Conservation (phyloP, 352 stramenopile species). For the Phytophthora meadii region DNA sequence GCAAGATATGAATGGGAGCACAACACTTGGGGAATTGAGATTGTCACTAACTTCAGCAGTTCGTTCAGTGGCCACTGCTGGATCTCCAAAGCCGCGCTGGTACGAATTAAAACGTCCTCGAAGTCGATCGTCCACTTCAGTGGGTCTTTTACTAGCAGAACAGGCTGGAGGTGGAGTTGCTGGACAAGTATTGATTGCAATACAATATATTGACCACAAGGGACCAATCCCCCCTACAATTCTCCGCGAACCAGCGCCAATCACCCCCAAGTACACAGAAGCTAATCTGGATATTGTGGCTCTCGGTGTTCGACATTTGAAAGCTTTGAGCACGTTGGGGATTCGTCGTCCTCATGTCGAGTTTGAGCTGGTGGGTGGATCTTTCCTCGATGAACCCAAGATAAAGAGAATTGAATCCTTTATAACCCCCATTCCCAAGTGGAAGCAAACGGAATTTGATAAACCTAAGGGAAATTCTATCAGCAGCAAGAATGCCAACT, state of each 20-base stretch:
- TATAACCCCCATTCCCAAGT: too few species aligned
- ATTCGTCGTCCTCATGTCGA: slow-evolving; percentile 70
- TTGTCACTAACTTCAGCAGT: slow-evolving; percentile 54
- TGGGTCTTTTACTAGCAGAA: slow-evolving; percentile 32
- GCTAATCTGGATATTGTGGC: slow-evolving; percentile 72
- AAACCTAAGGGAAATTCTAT: too few species aligned
- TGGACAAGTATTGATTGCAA: slow-evolving; percentile 63
- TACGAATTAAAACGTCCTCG: slow-evolving; percentile 39
- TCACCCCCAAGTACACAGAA: slow-evolving; percentile 60
- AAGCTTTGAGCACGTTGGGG: slow-evolving; percentile 58
- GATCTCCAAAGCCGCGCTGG: slow-evolving; percentile 62
- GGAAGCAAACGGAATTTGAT: too few species aligned
- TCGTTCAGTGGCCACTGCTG: slow-evolving; percentile 50
- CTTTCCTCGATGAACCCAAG: slow-evolving; percentile 57
- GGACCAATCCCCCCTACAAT: slow-evolving; percentile 40
- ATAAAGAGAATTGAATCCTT: slow-evolving; percentile 47
- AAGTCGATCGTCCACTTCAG: slow-evolving; percentile 21
- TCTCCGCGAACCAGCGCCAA: slow-evolving; percentile 32
- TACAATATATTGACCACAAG: slow-evolving; percentile 70
- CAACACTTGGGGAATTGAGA: slow-evolving; percentile 54
- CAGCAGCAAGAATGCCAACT: slow-evolving; percentile 76
- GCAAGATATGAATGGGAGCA: slow-evolving; percentile 57
- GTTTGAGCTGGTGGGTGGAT: slow-evolving; percentile 68
- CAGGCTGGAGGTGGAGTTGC: slow-evolving; percentile 12
- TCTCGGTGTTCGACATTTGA: slow-evolving; percentile 71